Percentiles rank a stretch among this genome's conserved stretches.
phyloP scores from a whole-genome alignment of 257 asterid genomes.

The Lycium ferocissimum region DNA sequence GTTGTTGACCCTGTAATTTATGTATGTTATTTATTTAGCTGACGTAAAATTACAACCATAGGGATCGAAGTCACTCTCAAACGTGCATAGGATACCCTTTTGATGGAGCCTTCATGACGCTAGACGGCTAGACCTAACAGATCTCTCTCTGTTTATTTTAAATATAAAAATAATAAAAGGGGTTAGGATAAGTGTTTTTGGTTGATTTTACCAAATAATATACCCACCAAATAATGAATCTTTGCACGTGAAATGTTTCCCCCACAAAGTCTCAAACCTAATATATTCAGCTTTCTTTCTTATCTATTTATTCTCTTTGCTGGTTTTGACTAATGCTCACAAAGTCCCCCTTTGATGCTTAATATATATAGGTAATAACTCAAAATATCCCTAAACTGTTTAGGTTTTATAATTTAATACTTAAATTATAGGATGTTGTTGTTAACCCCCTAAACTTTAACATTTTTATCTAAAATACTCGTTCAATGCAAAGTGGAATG shows the following conservation, averaged over 20 bases:
- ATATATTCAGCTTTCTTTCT: not conserved
- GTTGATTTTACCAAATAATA: constrained; percentile 44
- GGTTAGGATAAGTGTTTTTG: constrained; percentile 8
- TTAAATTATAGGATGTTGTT: too few relatives aligned
- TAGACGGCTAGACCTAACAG: constrained; percentile 32
- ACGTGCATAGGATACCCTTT: constrained; percentile 58
- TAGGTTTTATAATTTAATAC: too few relatives aligned
- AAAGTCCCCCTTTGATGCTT: too few relatives aligned
- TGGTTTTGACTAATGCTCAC: too few relatives aligned
- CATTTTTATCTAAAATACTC: too few relatives aligned
- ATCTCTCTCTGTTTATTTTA: constrained; percentile 36
- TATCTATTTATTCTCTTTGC: not conserved
- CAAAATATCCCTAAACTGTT: too few relatives aligned
- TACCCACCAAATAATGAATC: constrained; percentile 32
- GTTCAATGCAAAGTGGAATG: too few relatives aligned
- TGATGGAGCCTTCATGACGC: constrained; percentile 51
- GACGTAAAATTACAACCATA: too few relatives aligned
- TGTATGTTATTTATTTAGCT: too few relatives aligned
- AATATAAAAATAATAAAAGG: not conserved
- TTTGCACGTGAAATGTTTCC: constrained; percentile 47
- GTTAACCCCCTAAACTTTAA: too few relatives aligned
- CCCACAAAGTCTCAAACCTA: not conserved
- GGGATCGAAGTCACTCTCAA: not conserved
- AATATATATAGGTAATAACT: too few relatives aligned
- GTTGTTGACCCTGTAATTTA: too few relatives aligned